Evolutionary conservation across 2,329 filamentous ascomycete genomes (phyloP), one percentile per base, ranked within the genome.

Genomic region (Ceratocystis alfenasii): DNA sequence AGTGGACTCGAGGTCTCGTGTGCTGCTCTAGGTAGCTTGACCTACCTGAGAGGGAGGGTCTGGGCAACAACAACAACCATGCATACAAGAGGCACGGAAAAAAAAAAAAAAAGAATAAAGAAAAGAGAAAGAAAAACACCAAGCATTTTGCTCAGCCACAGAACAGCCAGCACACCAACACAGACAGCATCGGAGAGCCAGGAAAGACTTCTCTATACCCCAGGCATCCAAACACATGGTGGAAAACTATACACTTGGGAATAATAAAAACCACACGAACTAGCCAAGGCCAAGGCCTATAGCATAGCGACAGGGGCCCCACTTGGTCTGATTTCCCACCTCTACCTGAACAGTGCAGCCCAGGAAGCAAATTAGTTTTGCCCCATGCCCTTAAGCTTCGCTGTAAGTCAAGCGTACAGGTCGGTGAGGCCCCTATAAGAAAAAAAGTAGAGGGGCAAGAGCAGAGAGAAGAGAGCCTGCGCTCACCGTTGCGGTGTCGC

Each of bases 371-470:
- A 25, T 25, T 50, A 22, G 48, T 20, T 7, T n/a, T 2, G 22
- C n/a, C 7, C 17, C 22, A 6, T 36, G 33, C 8, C 33, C 33
- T 36, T 10, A 36, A 36, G 33, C 8, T 41, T 15, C 36, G 36
- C 36, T 41, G 36, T 41, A 41, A 41, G 36, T 41, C 36, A 3
- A 41, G 12, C 36, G 36, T 41, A 15, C 1, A n/a, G 22, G 48
- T 50, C 48, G 22, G 53, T 57, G 53, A 57, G 53, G 53, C 53
- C 53, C 25, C 53, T 57, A 57, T 57, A 57, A 57, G 17, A 50
- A n/a, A 45, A 45, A 17, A 45, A 17, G 10, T 7, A 48, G 20
- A 15, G 50, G 0, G 10, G 50, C 25, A 55, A 55, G 46, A 22
- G 46, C 6, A 48, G 20, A 48, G 20, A 48, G n/a, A 48, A 48